A percentile compares a stretch with the other conserved stretches of the same genome.
Evolutionary conservation across 495 filamentous ascomycete species (phyloP).

Genomic region (Podospora australis): DNA sequence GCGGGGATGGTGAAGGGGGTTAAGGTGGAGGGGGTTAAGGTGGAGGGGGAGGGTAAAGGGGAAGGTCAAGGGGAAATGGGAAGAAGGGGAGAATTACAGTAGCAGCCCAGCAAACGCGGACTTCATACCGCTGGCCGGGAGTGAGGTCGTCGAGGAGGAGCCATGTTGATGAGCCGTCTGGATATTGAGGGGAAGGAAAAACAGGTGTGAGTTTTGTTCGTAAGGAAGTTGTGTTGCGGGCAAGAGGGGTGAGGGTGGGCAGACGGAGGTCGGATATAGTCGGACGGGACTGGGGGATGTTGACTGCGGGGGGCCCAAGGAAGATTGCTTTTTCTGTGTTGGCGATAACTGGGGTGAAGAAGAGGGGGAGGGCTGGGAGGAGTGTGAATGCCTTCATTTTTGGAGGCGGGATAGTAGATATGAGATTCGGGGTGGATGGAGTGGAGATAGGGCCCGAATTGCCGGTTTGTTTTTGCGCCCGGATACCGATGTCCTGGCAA

Average conservation of each 20-base stretch:
- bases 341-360: constrained; percentile 29
- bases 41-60: neutral
- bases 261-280: constrained; percentile 60
- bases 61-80: neutral
- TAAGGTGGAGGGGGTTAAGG: neutral
- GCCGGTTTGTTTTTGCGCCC: neutral
- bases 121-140: constrained; percentile 76
- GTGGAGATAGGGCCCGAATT: too few relatives aligned
- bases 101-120: constrained; percentile 89
- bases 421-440: neutral
- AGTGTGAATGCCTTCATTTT: neutral
- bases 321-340: constrained; percentile 95
- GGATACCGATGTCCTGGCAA: too few relatives aligned
- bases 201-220: constrained; percentile 56
- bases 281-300: constrained; percentile 49
- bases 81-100: constrained; percentile 50
- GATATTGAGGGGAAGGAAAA: constrained; percentile 52
- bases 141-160: constrained; percentile 70
- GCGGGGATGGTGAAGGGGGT: neutral
- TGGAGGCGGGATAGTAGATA: neutral
- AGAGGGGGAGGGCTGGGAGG: neutral
- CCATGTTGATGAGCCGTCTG: constrained; percentile 68
- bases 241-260: constrained; percentile 45
- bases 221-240: constrained; percentile 37
- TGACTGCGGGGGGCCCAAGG: constrained; percentile 53